Percentiles rank a stretch among this genome's conserved stretches.
phyloP scores from a whole-genome alignment of 331 rosid genomes.

The Malus hybrid region DNA sequence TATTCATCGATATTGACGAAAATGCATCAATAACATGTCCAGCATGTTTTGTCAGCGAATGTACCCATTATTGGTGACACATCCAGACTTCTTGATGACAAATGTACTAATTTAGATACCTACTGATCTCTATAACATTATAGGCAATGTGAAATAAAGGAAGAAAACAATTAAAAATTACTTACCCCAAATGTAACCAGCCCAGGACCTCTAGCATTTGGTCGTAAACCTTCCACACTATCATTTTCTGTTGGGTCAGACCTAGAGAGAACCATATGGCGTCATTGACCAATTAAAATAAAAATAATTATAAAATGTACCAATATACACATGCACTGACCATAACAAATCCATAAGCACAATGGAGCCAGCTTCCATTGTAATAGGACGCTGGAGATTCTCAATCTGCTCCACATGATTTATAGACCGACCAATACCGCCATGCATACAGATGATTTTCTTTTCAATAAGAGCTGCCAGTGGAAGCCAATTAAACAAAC shows the following conservation, averaged over 20 bases:
- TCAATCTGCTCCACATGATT: conserved; percentile 97
- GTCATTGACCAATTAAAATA: conserved; percentile 13
- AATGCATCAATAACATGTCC: not conserved
- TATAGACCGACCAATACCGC: conserved; percentile 98
- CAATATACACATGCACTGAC: conserved; percentile 39
- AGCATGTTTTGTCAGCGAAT: not conserved
- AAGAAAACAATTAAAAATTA: conserved; percentile 19
- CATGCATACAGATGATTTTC: conserved; percentile 98
- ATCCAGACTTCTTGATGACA: not conserved
- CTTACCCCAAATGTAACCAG: conserved; percentile 99
- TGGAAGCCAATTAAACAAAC: conserved; percentile 98
- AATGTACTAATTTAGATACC: not conserved
- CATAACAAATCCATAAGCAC: conserved; percentile 99
- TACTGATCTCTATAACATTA: not conserved
- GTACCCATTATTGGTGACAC: not conserved
- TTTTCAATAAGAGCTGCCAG: conserved; percentile 96
- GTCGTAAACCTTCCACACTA: conserved; percentile 96
- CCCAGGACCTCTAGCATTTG: conserved; percentile 99
- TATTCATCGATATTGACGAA: not conserved
- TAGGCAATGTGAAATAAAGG: not conserved
- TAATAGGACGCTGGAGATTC: conserved; percentile 91
- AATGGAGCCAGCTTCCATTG: conserved; percentile 99
- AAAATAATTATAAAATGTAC: not conserved
- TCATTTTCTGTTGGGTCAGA: conserved; percentile 99
- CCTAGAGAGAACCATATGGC: conserved; percentile 38